Evolutionary conservation across 202 grass and related monocot genomes (phyloP), one percentile per base, ranked within the genome.

Genomic region (Zizania palustris): DNA sequence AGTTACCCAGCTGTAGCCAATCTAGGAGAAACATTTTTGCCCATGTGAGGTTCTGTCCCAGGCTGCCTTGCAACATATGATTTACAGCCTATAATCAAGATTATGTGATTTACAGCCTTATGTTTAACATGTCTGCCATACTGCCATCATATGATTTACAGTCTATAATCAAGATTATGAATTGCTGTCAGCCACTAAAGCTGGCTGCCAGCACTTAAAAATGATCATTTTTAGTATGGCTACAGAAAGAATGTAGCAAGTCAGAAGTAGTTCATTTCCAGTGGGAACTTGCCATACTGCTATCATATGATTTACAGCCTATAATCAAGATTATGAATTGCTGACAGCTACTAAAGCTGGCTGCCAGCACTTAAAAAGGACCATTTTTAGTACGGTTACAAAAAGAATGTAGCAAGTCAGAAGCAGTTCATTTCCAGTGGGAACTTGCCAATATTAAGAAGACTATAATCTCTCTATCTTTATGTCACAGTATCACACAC

Each of bases 241-340:
- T 46, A 65, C 11, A 46, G 12, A 15, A 35, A 3, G 28, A 76
- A 63, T 62, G 37, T 63, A 43, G 19, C 46, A 83, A 62, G 55
- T 19, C 14, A 10, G 37, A 83, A 70, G 10, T 36, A 72, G 60
- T 42, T 64, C 60, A 63, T 51, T 4, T 13, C 55, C 6, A 54
- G 56, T 63, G 43, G 28, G 14, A 76, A 63, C 43, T 69, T 53
- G 42, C 20, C 34, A 43, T n/a, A n/a, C n/a, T n/a, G n/a, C n/a
- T n/a, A n/a, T n/a, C n/a, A 48, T 74, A 46, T 69, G 37, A 78
- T 46, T 53, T 66, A 82, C 43, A 67, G 79, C 60, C 45, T 62
- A 4, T 56, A 68, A 59, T 77, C 49, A 67, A 79, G 41, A 75
- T 15, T 36, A 12, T 63, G 22, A 16, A 51, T 68, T 68, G 63